A percentile compares a stretch with the other conserved stretches of the same genome.
phyloP scores from a whole-genome alignment of 352 stramenopile species.

The Pythium utonaiense region DNA sequence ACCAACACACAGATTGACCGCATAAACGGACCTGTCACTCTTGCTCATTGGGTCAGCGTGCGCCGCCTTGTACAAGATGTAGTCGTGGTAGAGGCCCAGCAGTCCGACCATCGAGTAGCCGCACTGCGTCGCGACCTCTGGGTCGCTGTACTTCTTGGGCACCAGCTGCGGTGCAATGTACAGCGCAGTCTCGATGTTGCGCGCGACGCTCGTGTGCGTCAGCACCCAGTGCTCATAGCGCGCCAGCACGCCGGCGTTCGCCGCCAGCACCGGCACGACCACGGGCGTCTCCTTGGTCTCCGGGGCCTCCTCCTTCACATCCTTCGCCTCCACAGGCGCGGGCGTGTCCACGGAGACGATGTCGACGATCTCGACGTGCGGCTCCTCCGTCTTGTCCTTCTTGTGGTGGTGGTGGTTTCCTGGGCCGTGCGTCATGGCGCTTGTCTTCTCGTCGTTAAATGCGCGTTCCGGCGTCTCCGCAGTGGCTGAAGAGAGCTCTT shows the following conservation, averaged over 20 bases:
- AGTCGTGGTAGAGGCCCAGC: conserved; percentile 81
- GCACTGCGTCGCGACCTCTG: conserved; percentile 65
- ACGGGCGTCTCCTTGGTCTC: background rate
- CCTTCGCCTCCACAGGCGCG: conserved; percentile 1
- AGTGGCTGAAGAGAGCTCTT: background rate
- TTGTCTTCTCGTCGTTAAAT: conserved; percentile 13
- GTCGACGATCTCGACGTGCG: conserved; percentile 4
- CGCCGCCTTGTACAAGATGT: conserved; percentile 69
- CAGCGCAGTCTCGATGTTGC: conserved; percentile 75
- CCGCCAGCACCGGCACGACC: background rate
- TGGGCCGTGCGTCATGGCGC: conserved; percentile 15
- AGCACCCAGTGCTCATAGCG: conserved; percentile 71
- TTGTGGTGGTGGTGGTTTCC: conserved; percentile 20
- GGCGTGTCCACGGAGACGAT: conserved; percentile 5
- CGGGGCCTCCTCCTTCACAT: no score
- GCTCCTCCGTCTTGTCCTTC: conserved; percentile 14
- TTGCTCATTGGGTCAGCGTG: conserved; percentile 6
- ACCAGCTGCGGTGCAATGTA: conserved; percentile 79
- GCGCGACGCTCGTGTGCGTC: conserved; percentile 50
- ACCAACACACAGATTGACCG: background rate
- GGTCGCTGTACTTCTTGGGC: conserved; percentile 56
- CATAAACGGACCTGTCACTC: conserved; percentile 9
- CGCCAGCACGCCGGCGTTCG: conserved; percentile 21
- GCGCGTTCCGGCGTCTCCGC: background rate
- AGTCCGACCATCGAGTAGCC: conserved; percentile 76